Evolutionary conservation across 139 green algal genomes (phyloP).

Genomic region (Ulvella scutata): DNA sequence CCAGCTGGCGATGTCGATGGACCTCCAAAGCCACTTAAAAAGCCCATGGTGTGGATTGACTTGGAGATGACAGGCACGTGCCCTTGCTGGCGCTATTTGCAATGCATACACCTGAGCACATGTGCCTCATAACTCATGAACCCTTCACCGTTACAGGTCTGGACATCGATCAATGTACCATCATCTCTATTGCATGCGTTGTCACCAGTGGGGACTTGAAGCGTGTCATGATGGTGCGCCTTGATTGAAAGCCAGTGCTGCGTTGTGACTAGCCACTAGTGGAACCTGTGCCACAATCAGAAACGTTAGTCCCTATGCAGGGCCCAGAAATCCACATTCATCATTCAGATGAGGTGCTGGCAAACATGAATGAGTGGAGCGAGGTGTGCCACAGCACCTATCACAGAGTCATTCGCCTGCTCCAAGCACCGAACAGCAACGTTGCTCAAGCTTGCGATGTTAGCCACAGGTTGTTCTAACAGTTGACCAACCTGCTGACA

Average conservation of each 20-base stretch:
- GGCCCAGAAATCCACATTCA: slow-evolving; percentile 77
- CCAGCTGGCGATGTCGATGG: too few relatives aligned
- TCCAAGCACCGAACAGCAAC: too few relatives aligned
- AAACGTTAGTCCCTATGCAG: slow-evolving; percentile 17
- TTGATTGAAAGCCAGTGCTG: background rate
- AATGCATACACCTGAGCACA: background rate
- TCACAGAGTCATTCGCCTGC: too few relatives aligned
- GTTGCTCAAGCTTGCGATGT: too few relatives aligned
- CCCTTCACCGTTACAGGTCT: slow-evolving; percentile 54
- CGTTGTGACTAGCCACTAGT: background rate
- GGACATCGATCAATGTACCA: slow-evolving; percentile 60
- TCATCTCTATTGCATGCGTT: slow-evolving; percentile 84
- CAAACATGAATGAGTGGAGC: slow-evolving; percentile 88
- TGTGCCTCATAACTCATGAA: background rate
- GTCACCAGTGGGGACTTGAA: slow-evolving; percentile 63
- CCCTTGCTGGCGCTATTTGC: background rate
- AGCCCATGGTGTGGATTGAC: slow-evolving; percentile 72
- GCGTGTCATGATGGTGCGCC: slow-evolving; percentile 27
- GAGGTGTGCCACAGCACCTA: slow-evolving; percentile 59
- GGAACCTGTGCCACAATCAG: background rate
- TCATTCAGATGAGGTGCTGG: slow-evolving; percentile 58
- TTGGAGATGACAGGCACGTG: slow-evolving; percentile 77
- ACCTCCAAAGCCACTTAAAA: slow-evolving; percentile 7
- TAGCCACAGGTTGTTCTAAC: too few relatives aligned
- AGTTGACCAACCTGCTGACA: slow-evolving; percentile 34